Base-by-base conservation (phyloP, 257 asterid species). In the Penstemon eatonii region DNA sequence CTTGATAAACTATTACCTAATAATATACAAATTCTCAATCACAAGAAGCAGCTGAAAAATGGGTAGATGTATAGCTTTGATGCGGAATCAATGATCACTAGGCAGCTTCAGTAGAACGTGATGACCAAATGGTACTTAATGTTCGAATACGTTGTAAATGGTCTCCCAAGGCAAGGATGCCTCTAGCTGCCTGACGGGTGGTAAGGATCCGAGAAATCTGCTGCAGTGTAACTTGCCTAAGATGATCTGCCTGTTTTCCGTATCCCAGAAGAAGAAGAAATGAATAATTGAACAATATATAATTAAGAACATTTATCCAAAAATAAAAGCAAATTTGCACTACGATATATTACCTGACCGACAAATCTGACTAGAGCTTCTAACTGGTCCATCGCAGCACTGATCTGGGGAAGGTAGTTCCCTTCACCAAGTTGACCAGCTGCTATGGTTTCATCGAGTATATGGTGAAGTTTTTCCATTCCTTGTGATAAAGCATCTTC, bases 401-500 rank as follows among this genome's bases (percentile, higher is more conserved):
- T 71, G 62, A 87, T 78, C 66, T 85, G 96, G 6, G 89, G 87
- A 62, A 78, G 83, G 72, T 73, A 85, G 81, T 73, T 80, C 19
- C 82, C 95, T 4, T 90, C 89, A 4, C 87, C 84, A 3, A 85
- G 86, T 13, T 60, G 33, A 25, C 33, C 85, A n/a, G 72, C 71
- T 19, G 88, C 86, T 74, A 93, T 67, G 43, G 89, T 82, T 25
- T 85, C 86, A 3, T 83, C 83, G 4, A 89, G 71, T 71, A 79
- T 76, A 38, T 80, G 83, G 67, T 87, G 96, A 57, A 88, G 91
- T 70, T 79, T 86, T 0, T 84, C 95, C 92, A 88, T 81, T 65
- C 99, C 99, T 60, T 85, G 94, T 12, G 99, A 74, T 71, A 93
- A 75, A 7, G 99, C 97, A 72, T 93, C 99, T 65, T 93, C 99